Evolutionary conservation across 1,139 yeast genomes (phyloP), one percentile per base, ranked within the genome.

Genomic region (Candida anutae): DNA sequence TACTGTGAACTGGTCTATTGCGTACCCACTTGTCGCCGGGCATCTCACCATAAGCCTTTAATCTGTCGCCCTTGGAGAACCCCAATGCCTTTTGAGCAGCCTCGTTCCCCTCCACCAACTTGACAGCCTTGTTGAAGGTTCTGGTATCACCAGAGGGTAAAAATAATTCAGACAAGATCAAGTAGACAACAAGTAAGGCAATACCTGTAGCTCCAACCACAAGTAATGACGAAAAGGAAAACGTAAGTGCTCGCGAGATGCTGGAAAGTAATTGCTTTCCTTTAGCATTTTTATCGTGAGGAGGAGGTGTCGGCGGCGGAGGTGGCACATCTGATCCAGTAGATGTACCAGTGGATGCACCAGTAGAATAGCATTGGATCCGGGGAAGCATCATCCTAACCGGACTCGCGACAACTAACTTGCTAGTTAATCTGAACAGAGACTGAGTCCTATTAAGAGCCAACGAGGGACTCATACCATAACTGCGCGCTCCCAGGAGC

Each of bases 71-170:
- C 13, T 61, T 54, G 9, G 64, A 51, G 33, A 78, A 64, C 6
- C 72, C 69, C 28, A 88, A 60, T 20, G 76, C 49, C 38, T 62
- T 56, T 41, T 77, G 78, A 5, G 82, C 80, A 20, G 53, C 57
- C 27, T 68, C 69, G 48, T 80, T 83, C 35, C 75, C 62, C 48
- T 87, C 88, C 20, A 85, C 72, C 43, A 83, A 58, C 21, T 74
- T 70, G 18, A 87, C 87, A 2, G 94, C 94, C 43, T 84, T 73
- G 56, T 87, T 87, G 62, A 87, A 87, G 3, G 94, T 75, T 39
- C 80, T 80, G 2, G 94, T 88, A 48, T 87, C 96, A 15, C 95
- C 94, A 0, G 94, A 78, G 6, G 96, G 95, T 31, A 88, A 69
- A 39, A 85, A 74, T 23, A 87, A 58, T 48, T 87, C 96, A 3